Evolutionary conservation across 2,329 filamentous ascomycete genomes (phyloP).

Genomic region (Verticillium dahliae): DNA sequence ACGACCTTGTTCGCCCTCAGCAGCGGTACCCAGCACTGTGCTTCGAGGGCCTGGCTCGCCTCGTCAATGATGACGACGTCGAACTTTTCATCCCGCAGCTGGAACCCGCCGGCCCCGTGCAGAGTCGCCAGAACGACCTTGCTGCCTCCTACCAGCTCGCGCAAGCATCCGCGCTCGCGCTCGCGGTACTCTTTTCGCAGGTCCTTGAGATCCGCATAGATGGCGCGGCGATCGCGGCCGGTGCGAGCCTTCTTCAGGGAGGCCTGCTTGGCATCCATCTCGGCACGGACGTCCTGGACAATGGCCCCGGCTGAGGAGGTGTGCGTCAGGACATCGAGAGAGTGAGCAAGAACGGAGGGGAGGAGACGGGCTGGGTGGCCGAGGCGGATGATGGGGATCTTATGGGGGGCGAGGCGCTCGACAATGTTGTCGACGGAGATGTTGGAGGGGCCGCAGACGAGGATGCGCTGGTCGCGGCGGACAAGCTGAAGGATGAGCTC

Average conservation of each 20-base stretch:
- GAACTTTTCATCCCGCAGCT: conserved; percentile 73
- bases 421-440: conserved; percentile 98
- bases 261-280: conserved; percentile 89
- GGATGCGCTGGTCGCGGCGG: conserved; percentile 56
- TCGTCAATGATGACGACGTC: conserved; percentile 96
- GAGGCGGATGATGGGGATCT: conserved; percentile 79
- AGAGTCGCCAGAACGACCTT: conserved; percentile 89
- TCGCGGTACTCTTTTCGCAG: conserved; percentile 83
- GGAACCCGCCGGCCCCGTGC: conserved; percentile 82
- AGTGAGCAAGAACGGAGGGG: conserved; percentile 81
- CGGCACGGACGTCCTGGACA: conserved; percentile 80
- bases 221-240: conserved; percentile 69
- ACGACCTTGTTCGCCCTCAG: conserved; percentile 77
- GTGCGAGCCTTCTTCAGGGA: conserved; percentile 81
- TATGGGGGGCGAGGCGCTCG: conserved; percentile 74
- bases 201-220: conserved; percentile 80
- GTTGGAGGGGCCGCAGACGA: conserved; percentile 96
- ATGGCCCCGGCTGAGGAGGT: conserved; percentile 86
- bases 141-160: conserved; percentile 65
- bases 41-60: conserved; percentile 90
- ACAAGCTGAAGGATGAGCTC: conserved; percentile 91
- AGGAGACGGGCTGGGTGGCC: conserved; percentile 89
- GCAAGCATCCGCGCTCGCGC: conserved; percentile 75
- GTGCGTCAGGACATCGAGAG: conserved; percentile 82
- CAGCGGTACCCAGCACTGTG: conserved; percentile 93